Base-by-base conservation (phyloP, 192 early-diverging fungal species). In the Radiomyces spectabilis region DNA sequence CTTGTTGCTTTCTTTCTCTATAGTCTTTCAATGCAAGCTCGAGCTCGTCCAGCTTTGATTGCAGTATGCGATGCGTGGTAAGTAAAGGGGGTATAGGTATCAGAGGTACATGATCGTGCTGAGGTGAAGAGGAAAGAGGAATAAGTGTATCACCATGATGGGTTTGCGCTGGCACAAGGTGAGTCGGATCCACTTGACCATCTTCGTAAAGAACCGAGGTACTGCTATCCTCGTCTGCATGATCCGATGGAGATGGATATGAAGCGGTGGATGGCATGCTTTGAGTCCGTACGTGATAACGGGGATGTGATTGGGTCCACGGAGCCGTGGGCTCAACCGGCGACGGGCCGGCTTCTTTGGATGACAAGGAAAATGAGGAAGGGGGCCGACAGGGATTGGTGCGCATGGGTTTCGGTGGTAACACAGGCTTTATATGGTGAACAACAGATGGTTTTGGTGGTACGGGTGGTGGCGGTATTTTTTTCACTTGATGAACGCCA, bases 31-130 rank as follows among this genome's bases (percentile, higher is more conserved):
- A 34, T 39, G 49, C 46, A 8, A 41, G 53, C 34, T 69, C 65
- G 1, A 63, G 60, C 22, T 64, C 63, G 15, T 57, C 49, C 18
- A 78, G 42, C 44, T 77, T 77, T 45, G 70, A 65, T 37, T 75
- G 63, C 27, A 77, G 55, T 27, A 59, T 63, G 5, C 69, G 56
- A 51, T 78, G 69, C 2, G 66, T 69, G 2, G 73, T 75, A 34
- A 74, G 39, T 5, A 78, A 54, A 39, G 76, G 76, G 16, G 76
- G 68, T 1, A 69, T 60, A 12, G 76, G 76, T 33, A 78, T 78
- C 34, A 69, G 46, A 0, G 76, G 76, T 22, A 78, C 59, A 52
- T 78, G 72, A 56, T 79, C 63, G 52, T 75, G 66, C 5, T 51
- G 59, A 30, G 54, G 22, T 43, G 68, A 73, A 13, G 44, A 27